Conservation (phyloP, 2,329 filamentous ascomycete species). For the Dryadomyces sulphureus region DNA sequence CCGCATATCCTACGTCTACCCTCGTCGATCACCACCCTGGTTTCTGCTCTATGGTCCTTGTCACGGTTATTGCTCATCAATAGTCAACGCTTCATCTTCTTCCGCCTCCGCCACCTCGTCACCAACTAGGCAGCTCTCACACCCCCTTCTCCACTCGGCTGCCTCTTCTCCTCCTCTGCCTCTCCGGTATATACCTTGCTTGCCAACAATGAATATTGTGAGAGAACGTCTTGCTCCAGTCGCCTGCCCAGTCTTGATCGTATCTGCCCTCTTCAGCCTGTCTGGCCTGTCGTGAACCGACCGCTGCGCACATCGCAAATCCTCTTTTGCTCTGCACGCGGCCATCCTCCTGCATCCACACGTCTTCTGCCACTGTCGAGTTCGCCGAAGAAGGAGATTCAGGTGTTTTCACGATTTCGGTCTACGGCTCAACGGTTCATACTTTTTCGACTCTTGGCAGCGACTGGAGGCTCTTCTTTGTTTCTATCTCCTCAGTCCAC, state of each 20-base stretch:
- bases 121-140: background rate
- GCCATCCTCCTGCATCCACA: constrained; percentile 13
- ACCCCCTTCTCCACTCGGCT: background rate
- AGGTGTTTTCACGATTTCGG: constrained; percentile 9
- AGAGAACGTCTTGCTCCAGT: constrained; percentile 38
- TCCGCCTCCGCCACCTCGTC: background rate
- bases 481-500: background rate
- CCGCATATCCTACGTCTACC: constrained; percentile 7
- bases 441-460: constrained; percentile 11
- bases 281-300: constrained; percentile 40
- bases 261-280: constrained; percentile 26
- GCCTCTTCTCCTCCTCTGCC: constrained; percentile 5
- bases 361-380: constrained; percentile 1
- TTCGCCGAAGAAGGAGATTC: constrained; percentile 7
- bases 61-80: constrained; percentile 6
- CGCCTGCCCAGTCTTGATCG: constrained; percentile 44
- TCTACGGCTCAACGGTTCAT: constrained; percentile 9
- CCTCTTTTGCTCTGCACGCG: constrained; percentile 21
- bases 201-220: constrained; percentile 44
- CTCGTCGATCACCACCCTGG: background rate
- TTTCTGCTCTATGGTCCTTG: constrained; percentile 9
- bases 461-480: constrained; percentile 9
- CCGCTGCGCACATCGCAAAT: constrained; percentile 15
- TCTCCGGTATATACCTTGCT: constrained; percentile 16
- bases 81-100: constrained; percentile 1